Base-by-base conservation (phyloP, 2,329 filamentous ascomycete species). In the Pseudomassariella vexata region DNA sequence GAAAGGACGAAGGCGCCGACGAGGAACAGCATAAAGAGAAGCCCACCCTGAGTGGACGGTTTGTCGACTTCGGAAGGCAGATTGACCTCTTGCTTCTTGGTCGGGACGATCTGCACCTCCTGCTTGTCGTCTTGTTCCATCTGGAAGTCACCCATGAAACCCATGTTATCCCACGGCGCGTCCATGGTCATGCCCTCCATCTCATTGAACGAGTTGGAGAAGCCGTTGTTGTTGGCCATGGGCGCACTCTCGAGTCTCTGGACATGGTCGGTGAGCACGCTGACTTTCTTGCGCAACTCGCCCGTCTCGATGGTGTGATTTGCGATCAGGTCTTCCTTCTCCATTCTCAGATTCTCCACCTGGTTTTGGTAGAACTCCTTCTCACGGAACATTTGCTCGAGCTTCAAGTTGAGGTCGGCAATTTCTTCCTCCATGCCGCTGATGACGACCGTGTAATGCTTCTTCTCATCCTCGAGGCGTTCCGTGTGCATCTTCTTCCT, bases 401-500 rank as follows among this genome's bases (percentile, higher is more conserved):
- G 66, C 52, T 82, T 78, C 27, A 79, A 57, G 47, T 81, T 79
- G 49, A 89, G 69, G 37, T 76, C 71, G 32, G 68, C 66, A 44
- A 94, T 66, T 46, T 86, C 80, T 37, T 92, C 83, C 54, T 95
- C 85, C 52, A 95, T 71, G 34, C 82, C 74, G 45, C 66, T 75
- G 54, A 95, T 85, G 54, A 85, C 66, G 47, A 76, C 74, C 35
- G 82, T 85, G 66, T 79, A 94, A 37, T 85, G 77, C 70, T 95
- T 95, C 73, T 96, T 95, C 68, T 96, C 90, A 59, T 92, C 84
- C 60, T 96, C 92, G 27, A 96, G 77, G 49, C 92, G 82, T 65
- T 96, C 92, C 20, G 92, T 96, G 65, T 96, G 90, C 64, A 87
- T 84, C 76, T 96, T 96, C 74, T 96, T 98, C 49, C 92, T 82